Percentiles rank a stretch among this genome's conserved stretches.
phyloP scores from a whole-genome alignment of 169 alveolate species.

The Cyclospora cayetanensis region DNA sequence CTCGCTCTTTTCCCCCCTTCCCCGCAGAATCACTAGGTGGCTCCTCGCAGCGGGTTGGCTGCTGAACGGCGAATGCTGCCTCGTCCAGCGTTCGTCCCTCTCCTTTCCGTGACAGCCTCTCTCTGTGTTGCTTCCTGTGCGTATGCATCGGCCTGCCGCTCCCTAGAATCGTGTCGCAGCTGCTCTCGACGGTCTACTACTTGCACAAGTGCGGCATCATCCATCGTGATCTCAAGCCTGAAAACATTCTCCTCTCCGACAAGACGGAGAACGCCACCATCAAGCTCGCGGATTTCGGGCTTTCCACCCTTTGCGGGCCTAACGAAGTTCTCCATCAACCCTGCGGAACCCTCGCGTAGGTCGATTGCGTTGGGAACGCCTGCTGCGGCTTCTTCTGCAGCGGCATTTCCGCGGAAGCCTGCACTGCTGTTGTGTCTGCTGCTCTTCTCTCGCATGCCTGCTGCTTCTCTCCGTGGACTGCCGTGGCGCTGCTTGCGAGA shows the following conservation, averaged over 20 bases:
- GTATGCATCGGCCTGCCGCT: constrained; percentile 69
- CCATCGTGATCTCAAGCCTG: constrained; percentile 98
- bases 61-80: not conserved
- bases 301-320: constrained; percentile 90
- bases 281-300: constrained; percentile 96
- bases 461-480: not conserved
- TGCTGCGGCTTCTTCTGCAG: not conserved
- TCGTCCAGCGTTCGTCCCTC: not conserved
- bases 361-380: not conserved
- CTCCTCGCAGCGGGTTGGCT: too few species aligned
- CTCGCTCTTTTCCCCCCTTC: not conserved
- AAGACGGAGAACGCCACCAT: constrained; percentile 90
- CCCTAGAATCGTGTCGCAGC: constrained; percentile 88
- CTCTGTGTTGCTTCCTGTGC: not conserved
- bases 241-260: constrained; percentile 93
- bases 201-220: constrained; percentile 95
- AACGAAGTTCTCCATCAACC: constrained; percentile 89
- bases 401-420: not conserved
- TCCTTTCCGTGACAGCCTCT: not conserved
- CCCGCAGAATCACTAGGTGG: not conserved
- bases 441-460: not conserved
- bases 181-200: constrained; percentile 93
- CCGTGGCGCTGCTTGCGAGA: not conserved
- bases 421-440: not conserved
- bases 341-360: constrained; percentile 91